Evolutionary conservation across 2,329 filamentous ascomycete genomes (phyloP).

Genomic region (Pseudocercospora macadamiae): DNA sequence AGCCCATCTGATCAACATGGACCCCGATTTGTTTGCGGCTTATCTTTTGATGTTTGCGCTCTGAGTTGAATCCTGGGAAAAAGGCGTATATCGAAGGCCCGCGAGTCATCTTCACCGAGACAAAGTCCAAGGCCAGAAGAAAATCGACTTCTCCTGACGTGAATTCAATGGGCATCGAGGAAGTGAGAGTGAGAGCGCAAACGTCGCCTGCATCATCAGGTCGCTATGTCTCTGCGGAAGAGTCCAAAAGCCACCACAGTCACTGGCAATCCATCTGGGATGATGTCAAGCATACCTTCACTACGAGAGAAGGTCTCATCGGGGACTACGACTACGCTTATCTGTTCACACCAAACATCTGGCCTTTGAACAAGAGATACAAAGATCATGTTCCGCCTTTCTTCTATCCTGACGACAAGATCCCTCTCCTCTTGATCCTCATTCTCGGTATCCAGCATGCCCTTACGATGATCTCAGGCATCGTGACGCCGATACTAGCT

Average conservation of each 20-base stretch:
- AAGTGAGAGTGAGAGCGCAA: not conserved
- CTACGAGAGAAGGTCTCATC: conserved; percentile 25
- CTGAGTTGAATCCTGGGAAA: no score
- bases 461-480: conserved; percentile 27
- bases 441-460: conserved; percentile 27
- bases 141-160: no score
- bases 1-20: no score
- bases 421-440: conserved; percentile 27
- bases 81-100: no score
- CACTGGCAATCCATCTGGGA: conserved; percentile 12
- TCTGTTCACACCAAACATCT: conserved; percentile 30
- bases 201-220: not conserved
- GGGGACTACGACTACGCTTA: conserved; percentile 28
- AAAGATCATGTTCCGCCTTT: conserved; percentile 23
- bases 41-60: no score
- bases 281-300: conserved; percentile 24
- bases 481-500: conserved; percentile 25
- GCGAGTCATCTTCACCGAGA: no score
- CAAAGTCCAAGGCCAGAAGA: no score
- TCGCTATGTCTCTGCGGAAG: conserved; percentile 4
- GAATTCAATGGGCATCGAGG: conserved; percentile 8
- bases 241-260: not conserved
- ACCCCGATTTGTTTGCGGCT: no score
- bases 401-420: conserved; percentile 27
- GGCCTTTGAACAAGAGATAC: conserved; percentile 24